phyloP scores from a whole-genome alignment of 441 rosid genomes.

The Syzygium malaccense region DNA sequence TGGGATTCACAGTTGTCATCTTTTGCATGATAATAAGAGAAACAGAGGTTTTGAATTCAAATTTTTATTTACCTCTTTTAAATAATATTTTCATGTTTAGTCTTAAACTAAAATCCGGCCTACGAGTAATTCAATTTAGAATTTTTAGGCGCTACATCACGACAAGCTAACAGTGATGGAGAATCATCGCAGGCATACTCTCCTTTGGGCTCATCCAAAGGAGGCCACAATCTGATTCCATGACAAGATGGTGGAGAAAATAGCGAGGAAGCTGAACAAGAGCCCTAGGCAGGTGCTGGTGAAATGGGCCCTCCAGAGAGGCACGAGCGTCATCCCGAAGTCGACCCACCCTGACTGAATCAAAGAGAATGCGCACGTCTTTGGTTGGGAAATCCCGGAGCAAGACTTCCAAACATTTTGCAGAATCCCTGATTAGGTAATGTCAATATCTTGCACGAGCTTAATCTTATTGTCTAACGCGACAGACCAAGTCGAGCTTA shows the following conservation, averaged over 20 bases:
- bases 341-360: constrained; percentile 35
- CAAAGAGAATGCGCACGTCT: constrained; percentile 39
- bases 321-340: constrained; percentile 45
- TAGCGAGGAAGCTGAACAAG: constrained; percentile 41
- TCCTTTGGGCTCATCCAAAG: constrained; percentile 32
- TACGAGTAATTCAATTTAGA: background rate
- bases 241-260: constrained; percentile 27
- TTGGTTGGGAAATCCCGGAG: constrained; percentile 37
- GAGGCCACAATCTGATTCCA: constrained; percentile 40
- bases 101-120: background rate
- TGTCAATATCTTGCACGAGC: accelerated
- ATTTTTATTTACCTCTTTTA: accelerated
- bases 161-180: accelerated
- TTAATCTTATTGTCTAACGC: background rate
- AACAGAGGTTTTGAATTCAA: background rate
- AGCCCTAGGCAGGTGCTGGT: constrained; percentile 35
- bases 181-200: constrained; percentile 12
- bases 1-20: accelerated
- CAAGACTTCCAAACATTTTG: constrained; percentile 41
- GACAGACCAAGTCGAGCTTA: accelerated
- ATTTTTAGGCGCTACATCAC: background rate
- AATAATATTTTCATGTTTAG: background rate
- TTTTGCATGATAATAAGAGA: accelerated
- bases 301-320: constrained; percentile 42
- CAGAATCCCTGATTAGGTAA: constrained; percentile 22